A percentile compares a stretch with the other conserved stretches of the same genome.
Conservation (phyloP, 176 grass and related monocot genomes). For the Carex scoparia region DNA sequence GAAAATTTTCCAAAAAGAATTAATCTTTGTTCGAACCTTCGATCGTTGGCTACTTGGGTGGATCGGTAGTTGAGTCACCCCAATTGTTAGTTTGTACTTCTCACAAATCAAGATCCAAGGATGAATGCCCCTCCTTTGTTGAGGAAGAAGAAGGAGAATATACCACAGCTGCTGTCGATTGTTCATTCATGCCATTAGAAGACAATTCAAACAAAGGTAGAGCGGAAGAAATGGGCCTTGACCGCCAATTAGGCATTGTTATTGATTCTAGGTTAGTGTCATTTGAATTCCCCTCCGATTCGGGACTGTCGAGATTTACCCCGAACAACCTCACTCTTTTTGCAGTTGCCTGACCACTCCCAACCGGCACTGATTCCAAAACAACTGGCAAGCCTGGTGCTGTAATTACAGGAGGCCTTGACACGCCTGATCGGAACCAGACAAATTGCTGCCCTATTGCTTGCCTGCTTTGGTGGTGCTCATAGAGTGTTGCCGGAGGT, state of each 20-base stretch:
- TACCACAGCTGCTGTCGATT: conserved; percentile 28
- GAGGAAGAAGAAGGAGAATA: conserved; percentile 64
- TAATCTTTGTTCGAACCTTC: conserved; percentile 50
- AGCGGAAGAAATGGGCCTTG: conserved; percentile 23
- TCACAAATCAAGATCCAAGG: conserved; percentile 97
- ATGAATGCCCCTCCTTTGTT: conserved; percentile 54
- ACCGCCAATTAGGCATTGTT: conserved; percentile 44
- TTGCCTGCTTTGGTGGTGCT: conserved; percentile 59
- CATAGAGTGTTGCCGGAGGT: conserved; percentile 61
- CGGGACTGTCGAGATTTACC: conserved; percentile 70
- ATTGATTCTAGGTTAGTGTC: conserved; percentile 32
- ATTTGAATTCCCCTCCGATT: conserved; percentile 31
- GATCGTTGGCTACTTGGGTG: conserved; percentile 34
- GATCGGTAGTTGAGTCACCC: neutral
- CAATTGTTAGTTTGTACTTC: neutral
- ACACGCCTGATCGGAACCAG: conserved; percentile 38
- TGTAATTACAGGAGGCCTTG: conserved; percentile 35
- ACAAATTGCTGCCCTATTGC: conserved; percentile 35
- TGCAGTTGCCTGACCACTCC: conserved; percentile 32
- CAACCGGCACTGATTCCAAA: conserved; percentile 58
- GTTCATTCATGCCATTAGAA: conserved; percentile 17
- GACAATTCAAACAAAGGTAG: conserved; percentile 45
- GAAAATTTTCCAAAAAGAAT: conserved; percentile 38
- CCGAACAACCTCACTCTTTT: conserved; percentile 94
- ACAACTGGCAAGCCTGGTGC: conserved; percentile 40